Percentiles rank a stretch among this genome's conserved stretches.
Evolutionary conservation across 83 land plant species (phyloP).

Genomic region (Diphasiastrum complanatum): DNA sequence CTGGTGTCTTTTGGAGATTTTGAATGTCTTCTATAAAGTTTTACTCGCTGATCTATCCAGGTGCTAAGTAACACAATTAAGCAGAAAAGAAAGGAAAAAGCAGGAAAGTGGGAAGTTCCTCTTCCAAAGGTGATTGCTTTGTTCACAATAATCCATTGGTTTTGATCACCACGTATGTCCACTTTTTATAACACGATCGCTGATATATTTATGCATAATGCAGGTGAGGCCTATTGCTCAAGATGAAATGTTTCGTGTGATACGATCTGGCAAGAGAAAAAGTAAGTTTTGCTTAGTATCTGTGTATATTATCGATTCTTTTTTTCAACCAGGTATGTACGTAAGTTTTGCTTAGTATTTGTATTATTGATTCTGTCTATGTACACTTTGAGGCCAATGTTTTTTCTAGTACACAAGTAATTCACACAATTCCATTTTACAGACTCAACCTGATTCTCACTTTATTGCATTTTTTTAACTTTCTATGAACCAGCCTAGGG

Average conservation of each 20-base stretch:
- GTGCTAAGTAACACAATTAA: constrained; percentile 90
- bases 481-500: too few relatives aligned
- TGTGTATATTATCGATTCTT: too few relatives aligned
- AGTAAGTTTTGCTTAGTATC: constrained; percentile 44
- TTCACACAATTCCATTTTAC: too few relatives aligned
- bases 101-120: constrained; percentile 99
- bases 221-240: constrained; percentile 99
- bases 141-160: background rate
- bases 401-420: too few relatives aligned
- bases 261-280: constrained; percentile 87
- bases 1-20: too few relatives aligned
- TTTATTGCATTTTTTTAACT: too few relatives aligned
- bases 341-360: too few relatives aligned
- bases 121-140: constrained; percentile 64
- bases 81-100: constrained; percentile 97
- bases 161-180: background rate
- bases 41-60: constrained; percentile 27
- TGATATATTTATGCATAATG: background rate
- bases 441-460: too few relatives aligned
- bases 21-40: too few relatives aligned
- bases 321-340: too few relatives aligned
- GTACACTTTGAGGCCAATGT: too few relatives aligned
- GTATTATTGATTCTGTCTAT: too few relatives aligned
- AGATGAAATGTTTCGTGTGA: constrained; percentile 91
- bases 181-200: background rate